A percentile compares a stretch with the other conserved stretches of the same genome.
Evolutionary conservation across 2,329 filamentous ascomycete genomes (phyloP).

Genomic region (Sporothrix luriei): DNA sequence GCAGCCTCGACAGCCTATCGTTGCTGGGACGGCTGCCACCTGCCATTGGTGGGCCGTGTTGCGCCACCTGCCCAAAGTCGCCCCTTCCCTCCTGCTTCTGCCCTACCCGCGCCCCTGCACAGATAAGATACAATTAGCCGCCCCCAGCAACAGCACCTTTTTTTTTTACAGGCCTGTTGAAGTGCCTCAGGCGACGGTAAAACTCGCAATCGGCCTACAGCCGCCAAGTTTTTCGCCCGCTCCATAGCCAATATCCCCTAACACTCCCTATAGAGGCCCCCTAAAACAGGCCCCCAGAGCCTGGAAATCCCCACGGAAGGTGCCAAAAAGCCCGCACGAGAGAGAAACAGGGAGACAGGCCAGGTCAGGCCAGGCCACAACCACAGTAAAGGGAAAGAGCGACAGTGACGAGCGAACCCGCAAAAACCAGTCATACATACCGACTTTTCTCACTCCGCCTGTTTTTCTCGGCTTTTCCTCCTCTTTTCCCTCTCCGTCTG

Average conservation of each 20-base stretch:
- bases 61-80: neutral
- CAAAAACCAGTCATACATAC: slow-evolving; percentile 26
- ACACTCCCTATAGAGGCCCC: neutral
- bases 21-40: neutral
- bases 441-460: slow-evolving; percentile 24
- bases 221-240: slow-evolving; percentile 9
- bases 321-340: slow-evolving; percentile 12
- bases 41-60: slow-evolving; percentile 12
- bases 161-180: neutral
- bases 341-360: too few species aligned
- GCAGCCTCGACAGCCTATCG: slow-evolving; percentile 15
- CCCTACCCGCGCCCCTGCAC: neutral
- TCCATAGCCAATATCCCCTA: neutral
- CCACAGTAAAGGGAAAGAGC: slow-evolving; percentile 7
- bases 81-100: neutral
- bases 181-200: slow-evolving; percentile 29
- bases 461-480: slow-evolving; percentile 2
- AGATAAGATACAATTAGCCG: neutral
- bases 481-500: slow-evolving; percentile 10
- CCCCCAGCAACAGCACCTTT: neutral
- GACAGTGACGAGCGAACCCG: neutral
- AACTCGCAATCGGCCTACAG: slow-evolving; percentile 13
- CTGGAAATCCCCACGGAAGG: neutral
- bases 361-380: neutral
- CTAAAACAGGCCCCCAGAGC: neutral